phyloP scores from a whole-genome alignment of 257 asterid genomes.

The Lantana camara region DNA sequence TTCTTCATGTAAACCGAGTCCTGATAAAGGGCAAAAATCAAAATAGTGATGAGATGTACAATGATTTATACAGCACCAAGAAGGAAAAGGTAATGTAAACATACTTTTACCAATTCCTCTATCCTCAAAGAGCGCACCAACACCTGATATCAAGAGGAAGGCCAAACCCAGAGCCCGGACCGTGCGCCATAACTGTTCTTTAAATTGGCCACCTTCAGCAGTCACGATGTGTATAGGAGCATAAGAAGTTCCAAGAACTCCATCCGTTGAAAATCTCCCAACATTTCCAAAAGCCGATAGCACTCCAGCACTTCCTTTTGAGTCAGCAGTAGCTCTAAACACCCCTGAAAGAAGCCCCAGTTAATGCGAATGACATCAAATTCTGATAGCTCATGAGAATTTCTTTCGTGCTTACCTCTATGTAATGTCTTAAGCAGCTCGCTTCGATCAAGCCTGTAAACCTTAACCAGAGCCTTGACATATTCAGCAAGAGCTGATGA shows the following conservation, averaged over 20 bases:
- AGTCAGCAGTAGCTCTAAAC: slow-evolving; percentile 44
- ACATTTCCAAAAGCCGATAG: slow-evolving; percentile 71
- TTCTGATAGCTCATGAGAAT: background rate
- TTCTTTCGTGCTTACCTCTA: slow-evolving; percentile 53
- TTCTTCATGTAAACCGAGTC: slow-evolving; percentile 89
- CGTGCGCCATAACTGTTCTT: slow-evolving; percentile 93
- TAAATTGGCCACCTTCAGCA: slow-evolving; percentile 78
- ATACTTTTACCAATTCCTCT: slow-evolving; percentile 94
- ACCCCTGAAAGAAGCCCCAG: slow-evolving; percentile 44
- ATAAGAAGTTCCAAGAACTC: slow-evolving; percentile 79
- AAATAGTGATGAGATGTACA: slow-evolving; percentile 17
- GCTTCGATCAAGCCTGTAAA: slow-evolving; percentile 82
- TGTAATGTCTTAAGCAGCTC: slow-evolving; percentile 77
- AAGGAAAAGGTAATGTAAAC: background rate
- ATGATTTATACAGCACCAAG: background rate
- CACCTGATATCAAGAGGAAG: slow-evolving; percentile 79
- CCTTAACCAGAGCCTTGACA: slow-evolving; percentile 86
- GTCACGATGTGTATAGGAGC: slow-evolving; percentile 96
- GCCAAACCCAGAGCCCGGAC: slow-evolving; percentile 78
- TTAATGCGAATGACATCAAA: background rate
- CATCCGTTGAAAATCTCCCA: slow-evolving; percentile 73
- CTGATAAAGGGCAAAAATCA: slow-evolving; percentile 44
- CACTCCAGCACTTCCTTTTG: slow-evolving; percentile 62
- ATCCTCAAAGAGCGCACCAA: slow-evolving; percentile 88
- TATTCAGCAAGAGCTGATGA: slow-evolving; percentile 85